Percentiles rank a stretch among this genome's conserved stretches.
phyloP scores from a whole-genome alignment of 345 rosid genomes.

The Gossypium sturtianum region DNA sequence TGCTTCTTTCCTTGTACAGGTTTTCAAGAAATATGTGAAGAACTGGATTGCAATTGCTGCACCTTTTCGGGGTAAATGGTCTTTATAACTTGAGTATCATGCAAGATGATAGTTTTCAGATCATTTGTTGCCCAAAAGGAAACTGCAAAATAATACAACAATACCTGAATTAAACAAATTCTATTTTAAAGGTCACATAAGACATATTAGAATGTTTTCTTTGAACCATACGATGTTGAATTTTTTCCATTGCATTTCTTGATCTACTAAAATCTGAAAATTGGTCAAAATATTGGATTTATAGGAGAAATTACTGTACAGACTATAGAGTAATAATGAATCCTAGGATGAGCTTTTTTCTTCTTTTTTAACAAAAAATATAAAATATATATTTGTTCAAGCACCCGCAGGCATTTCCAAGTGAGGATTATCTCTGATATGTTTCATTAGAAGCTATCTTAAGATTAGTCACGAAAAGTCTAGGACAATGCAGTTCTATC shows the following conservation, averaged over 20 bases:
- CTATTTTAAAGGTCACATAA: background rate
- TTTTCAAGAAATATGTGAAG: constrained; percentile 83
- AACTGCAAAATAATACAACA: background rate
- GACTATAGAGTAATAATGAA: background rate
- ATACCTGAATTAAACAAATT: background rate
- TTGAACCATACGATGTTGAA: background rate
- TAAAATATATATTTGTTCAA: background rate
- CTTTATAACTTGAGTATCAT: background rate
- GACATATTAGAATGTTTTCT: background rate
- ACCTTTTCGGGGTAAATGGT: constrained; percentile 67
- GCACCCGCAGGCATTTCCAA: background rate
- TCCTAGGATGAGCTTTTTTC: background rate
- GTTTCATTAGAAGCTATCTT: background rate
- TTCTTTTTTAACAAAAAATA: background rate
- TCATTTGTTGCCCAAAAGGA: background rate
- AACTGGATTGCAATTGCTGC: constrained; percentile 97
- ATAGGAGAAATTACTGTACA: background rate
- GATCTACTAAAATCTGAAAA: background rate
- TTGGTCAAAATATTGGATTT: background rate
- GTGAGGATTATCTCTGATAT: background rate
- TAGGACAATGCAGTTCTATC: background rate
- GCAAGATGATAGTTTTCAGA: background rate
- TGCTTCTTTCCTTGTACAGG: constrained; percentile 29
- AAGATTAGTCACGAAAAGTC: background rate
- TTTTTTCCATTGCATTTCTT: background rate